A percentile compares a stretch with the other conserved stretches of the same genome.
phyloP scores from a whole-genome alignment of 176 grass and related monocot species.

The Cocos nucifera region DNA sequence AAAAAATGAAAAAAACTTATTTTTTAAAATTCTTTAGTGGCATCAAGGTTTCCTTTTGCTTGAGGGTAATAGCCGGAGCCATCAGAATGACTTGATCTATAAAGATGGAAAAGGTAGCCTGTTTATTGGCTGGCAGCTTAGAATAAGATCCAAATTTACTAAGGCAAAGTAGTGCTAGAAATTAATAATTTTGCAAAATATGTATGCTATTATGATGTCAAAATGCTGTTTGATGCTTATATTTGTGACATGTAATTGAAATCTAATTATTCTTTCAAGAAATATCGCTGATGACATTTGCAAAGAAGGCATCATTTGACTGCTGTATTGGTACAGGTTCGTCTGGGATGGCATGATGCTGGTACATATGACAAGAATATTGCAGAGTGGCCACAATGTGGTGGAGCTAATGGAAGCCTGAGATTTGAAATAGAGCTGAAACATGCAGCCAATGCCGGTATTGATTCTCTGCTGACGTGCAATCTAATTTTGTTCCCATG shows the following conservation, averaged over 20 bases:
- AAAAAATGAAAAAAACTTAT: too few species aligned
- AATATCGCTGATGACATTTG: conserved; percentile 3
- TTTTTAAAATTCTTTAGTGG: too few species aligned
- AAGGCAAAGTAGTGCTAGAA: too few species aligned
- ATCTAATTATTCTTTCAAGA: neutral
- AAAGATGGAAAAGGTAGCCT: too few species aligned
- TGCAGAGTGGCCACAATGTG: conserved; percentile 72
- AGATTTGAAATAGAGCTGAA: conserved; percentile 85
- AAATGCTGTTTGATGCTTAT: too few species aligned
- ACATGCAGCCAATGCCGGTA: conserved; percentile 98
- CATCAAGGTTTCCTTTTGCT: too few species aligned
- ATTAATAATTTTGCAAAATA: too few species aligned
- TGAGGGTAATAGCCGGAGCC: too few species aligned
- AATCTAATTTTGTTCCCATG: conserved; percentile 1
- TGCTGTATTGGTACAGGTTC: conserved; percentile 38
- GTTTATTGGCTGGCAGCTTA: too few species aligned
- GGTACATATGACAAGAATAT: conserved; percentile 94
- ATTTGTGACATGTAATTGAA: neutral
- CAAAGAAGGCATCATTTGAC: neutral
- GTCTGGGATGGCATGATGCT: conserved; percentile 93
- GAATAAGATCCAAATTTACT: too few species aligned
- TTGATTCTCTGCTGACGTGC: neutral
- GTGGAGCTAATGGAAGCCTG: conserved; percentile 94
- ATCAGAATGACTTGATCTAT: too few species aligned
- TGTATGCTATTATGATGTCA: too few species aligned